These are phyloP conservation scores for Phaeoacremonium minimum DNA, from an alignment of 2,329 filamentous ascomycete genomes.

Conservation along the genomic window DNA sequence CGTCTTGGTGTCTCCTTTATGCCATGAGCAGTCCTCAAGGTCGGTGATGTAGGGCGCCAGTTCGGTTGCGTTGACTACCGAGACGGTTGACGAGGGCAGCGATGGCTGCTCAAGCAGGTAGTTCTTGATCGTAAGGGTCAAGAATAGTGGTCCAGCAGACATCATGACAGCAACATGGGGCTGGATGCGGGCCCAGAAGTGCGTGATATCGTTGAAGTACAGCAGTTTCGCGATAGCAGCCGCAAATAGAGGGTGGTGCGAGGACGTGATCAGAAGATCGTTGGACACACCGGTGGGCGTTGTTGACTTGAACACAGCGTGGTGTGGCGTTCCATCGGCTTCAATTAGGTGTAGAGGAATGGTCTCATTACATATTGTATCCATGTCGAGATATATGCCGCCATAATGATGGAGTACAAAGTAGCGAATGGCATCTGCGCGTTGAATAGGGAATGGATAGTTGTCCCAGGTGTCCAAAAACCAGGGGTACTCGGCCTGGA, in stretches of 20 bases:
- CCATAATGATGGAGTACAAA: conserved; percentile 69
- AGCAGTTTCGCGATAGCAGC: conserved; percentile 64
- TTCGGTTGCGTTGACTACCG: conserved; percentile 19
- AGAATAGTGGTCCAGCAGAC: conserved; percentile 69
- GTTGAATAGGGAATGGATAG: conserved; percentile 68
- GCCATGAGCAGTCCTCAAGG: conserved; percentile 36
- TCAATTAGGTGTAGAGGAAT: conserved; percentile 20
- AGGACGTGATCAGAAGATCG: conserved; percentile 72
- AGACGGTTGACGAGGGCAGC: conserved; percentile 17
- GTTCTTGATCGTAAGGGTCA: conserved; percentile 72
- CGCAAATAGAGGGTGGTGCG: conserved; percentile 71
- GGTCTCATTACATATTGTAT: conserved; percentile 22
- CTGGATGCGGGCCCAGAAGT: conserved; percentile 59
- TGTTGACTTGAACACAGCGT: conserved; percentile 39
- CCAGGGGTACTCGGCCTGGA: conserved; percentile 66
- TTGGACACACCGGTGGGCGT: conserved; percentile 76
- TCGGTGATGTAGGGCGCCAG: conserved; percentile 28
- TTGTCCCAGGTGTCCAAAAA: conserved; percentile 66
- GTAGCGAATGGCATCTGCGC: conserved; percentile 69
- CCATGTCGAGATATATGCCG: conserved; percentile 66
- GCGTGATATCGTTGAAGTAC: conserved; percentile 49
- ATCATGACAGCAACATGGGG: conserved; percentile 78
- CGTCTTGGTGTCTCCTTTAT: conserved; percentile 37
- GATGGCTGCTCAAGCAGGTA: conserved; percentile 52
- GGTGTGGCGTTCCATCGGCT: conserved; percentile 10